phyloP scores from a whole-genome alignment of 2,329 filamentous ascomycete species.

The Tolypocladium paradoxum region DNA sequence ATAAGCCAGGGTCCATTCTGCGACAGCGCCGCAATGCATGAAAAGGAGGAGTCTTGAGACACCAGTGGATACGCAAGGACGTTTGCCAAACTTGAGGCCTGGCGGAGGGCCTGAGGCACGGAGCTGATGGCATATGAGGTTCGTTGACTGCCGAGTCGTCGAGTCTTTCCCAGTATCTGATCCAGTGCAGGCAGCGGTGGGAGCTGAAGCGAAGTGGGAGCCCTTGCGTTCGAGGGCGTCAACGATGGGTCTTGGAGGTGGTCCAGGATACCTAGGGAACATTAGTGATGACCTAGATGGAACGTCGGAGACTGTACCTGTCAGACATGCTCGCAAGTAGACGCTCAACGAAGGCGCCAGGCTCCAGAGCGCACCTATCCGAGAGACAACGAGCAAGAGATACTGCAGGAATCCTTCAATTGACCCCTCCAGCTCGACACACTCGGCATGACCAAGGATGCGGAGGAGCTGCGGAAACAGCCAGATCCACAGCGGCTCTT shows the following conservation, averaged over 20 bases:
- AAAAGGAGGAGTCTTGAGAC: conserved; percentile 20
- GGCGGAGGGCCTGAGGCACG: conserved; percentile 33
- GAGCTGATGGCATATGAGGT: conserved; percentile 29
- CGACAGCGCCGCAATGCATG: conserved; percentile 21
- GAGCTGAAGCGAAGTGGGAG: conserved; percentile 18
- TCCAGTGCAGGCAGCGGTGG: conserved; percentile 28
- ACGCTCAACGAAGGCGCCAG: conserved; percentile 29
- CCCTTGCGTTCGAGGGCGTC: conserved; percentile 15
- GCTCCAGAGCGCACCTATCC: conserved; percentile 36
- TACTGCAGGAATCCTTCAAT: conserved; percentile 44
- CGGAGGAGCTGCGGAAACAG: conserved; percentile 47
- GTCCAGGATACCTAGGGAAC: conserved; percentile 18
- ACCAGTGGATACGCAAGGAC: conserved; percentile 31
- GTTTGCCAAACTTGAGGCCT: conserved; percentile 32
- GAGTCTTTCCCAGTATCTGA: conserved; percentile 19
- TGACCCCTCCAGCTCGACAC: conserved; percentile 33
- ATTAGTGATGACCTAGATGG: conserved; percentile 7
- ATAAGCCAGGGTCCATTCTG: conserved; percentile 38
- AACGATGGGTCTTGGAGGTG: conserved; percentile 22
- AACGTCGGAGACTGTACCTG: conserved; percentile 24
- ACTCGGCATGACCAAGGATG: conserved; percentile 42
- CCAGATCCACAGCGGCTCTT: conserved; percentile 56
- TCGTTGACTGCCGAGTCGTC: conserved; percentile 12
- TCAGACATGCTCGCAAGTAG: conserved; percentile 38
- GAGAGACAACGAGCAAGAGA: conserved; percentile 32